Evolutionary conservation across 345 rosid genomes (phyloP).

Genomic region (Salix arbutifolia): DNA sequence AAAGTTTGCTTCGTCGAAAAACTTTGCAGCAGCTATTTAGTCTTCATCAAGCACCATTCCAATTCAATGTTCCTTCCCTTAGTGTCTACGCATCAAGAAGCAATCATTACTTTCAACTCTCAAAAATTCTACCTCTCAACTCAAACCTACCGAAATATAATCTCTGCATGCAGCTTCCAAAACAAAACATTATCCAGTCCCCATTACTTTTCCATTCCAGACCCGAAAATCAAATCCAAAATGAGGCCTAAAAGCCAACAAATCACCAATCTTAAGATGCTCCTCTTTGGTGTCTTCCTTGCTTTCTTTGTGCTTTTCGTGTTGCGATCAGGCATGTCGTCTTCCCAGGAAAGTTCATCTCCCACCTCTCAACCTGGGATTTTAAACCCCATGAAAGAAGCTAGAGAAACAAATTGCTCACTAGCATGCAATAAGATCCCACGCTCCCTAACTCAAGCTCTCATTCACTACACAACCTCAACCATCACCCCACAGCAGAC

Average conservation of each 20-base stretch:
- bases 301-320: conserved; percentile 57
- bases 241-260: conserved; percentile 70
- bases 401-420: conserved; percentile 26
- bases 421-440: conserved; percentile 54
- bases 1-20: conserved; percentile 43
- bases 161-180: background rate
- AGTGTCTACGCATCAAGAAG: conserved; percentile 42
- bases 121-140: conserved; percentile 2
- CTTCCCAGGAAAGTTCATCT: conserved; percentile 21
- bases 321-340: conserved; percentile 51
- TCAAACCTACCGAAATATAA: conserved; percentile 7
- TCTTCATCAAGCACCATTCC: conserved; percentile 45
- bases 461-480: conserved; percentile 78
- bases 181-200: background rate
- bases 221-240: background rate
- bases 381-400: background rate
- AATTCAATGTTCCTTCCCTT: conserved; percentile 34
- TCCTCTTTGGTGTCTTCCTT: conserved; percentile 52
- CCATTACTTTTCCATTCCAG: background rate
- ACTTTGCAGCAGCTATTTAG: conserved; percentile 43
- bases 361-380: conserved; percentile 4
- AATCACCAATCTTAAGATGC: conserved; percentile 49
- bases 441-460: conserved; percentile 52
- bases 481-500: conserved; percentile 88
- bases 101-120: conserved; percentile 6